phyloP scores from a whole-genome alignment of 441 rosid genomes.

The Lepidium campestre region DNA sequence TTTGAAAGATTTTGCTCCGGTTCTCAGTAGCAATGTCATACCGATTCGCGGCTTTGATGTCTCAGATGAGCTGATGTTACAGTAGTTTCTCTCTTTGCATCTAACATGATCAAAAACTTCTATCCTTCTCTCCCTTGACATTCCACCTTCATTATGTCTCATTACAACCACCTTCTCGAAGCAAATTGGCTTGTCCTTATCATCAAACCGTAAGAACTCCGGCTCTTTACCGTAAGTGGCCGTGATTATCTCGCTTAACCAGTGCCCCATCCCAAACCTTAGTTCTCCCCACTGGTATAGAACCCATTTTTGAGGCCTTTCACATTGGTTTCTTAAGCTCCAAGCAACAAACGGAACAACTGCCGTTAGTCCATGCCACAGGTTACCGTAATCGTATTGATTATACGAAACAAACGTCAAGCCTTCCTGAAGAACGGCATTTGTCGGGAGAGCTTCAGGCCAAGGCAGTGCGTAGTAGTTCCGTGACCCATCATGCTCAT shows the following conservation, averaged over 20 bases:
- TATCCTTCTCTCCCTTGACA: conserved; percentile 55
- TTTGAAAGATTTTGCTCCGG: conserved; percentile 61
- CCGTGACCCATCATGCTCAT: conserved; percentile 64
- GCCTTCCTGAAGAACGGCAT: conserved; percentile 44
- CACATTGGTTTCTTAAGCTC: conserved; percentile 39
- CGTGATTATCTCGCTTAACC: conserved; percentile 40
- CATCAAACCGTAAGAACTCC: conserved; percentile 21
- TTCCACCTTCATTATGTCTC: conserved; percentile 78
- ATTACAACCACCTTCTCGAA: conserved; percentile 68
- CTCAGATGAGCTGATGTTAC: conserved; percentile 33
- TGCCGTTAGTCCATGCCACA: conserved; percentile 69
- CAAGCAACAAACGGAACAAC: conserved; percentile 55
- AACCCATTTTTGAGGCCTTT: conserved; percentile 49
- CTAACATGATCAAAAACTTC: conserved; percentile 54
- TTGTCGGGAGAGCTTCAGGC: conserved; percentile 50
- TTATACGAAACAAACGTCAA: conserved; percentile 61
- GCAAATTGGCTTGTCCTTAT: conserved; percentile 37
- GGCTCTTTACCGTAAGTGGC: conserved; percentile 40
- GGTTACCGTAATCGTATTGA: conserved; percentile 53
- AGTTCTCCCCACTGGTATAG: conserved; percentile 71
- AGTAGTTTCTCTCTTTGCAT: conserved; percentile 47
- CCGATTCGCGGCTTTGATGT: conserved; percentile 28
- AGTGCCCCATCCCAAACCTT: conserved; percentile 40
- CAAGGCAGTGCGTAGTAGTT: conserved; percentile 62
- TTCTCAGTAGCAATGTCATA: conserved; percentile 52